A percentile compares a stretch with the other conserved stretches of the same genome.
Evolutionary conservation across 2,329 filamentous ascomycete genomes (phyloP).

Genomic region (Aspergillus pseudoterreus): DNA sequence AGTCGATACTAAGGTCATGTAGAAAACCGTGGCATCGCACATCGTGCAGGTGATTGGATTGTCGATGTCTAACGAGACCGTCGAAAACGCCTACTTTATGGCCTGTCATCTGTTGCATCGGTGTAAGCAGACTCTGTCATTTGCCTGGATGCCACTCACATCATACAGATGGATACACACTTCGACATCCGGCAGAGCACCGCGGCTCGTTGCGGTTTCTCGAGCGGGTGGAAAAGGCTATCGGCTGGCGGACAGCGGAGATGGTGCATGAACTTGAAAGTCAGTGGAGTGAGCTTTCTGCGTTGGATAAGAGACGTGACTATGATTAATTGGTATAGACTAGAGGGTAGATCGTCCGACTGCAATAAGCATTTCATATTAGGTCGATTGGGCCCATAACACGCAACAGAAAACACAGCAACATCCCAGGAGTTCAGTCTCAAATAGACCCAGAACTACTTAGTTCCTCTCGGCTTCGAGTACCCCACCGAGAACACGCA

Average conservation of each 20-base stretch:
- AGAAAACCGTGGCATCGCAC: constrained; percentile 29
- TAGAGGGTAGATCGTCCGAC: not conserved
- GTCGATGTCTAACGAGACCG: constrained; percentile 31
- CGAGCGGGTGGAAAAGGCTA: constrained; percentile 19
- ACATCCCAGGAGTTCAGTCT: too few relatives aligned
- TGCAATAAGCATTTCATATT: too few relatives aligned
- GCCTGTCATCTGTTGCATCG: constrained; percentile 30
- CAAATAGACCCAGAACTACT: too few relatives aligned
- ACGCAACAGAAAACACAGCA: too few relatives aligned
- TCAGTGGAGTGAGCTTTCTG: constrained; percentile 28
- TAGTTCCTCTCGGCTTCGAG: too few relatives aligned
- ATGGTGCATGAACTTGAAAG: constrained; percentile 25
- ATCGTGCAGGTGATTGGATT: constrained; percentile 28
- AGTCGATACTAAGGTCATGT: not conserved
- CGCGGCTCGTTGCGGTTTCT: constrained; percentile 27
- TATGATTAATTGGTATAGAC: not conserved
- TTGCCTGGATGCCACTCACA: constrained; percentile 1
- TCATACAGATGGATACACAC: constrained; percentile 28
- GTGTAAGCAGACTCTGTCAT: constrained; percentile 19
- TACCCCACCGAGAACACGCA: too few relatives aligned
- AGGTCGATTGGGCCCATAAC: too few relatives aligned
- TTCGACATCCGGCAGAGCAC: constrained; percentile 25
- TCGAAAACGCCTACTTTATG: constrained; percentile 33
- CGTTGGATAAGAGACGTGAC: constrained; percentile 12
- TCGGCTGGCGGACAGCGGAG: constrained; percentile 32